Evolutionary conservation across 768 basidiomycete species (phyloP), one percentile per base, ranked within the genome.

Genomic region (Coprinopsis strossmayeri): DNA sequence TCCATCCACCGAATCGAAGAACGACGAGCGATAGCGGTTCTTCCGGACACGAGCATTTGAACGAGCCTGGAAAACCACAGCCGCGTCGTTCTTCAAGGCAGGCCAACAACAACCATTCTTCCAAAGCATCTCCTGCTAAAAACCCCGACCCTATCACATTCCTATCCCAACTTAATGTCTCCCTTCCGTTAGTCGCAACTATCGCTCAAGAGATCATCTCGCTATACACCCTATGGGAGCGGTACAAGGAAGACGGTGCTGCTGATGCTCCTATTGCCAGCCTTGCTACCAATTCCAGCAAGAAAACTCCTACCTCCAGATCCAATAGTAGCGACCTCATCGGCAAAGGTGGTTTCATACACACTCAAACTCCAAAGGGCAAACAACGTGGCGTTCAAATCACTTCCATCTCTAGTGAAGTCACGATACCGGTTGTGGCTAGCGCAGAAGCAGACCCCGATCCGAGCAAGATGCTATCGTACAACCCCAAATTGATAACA

Each of bases 121-220:
- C 49, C 70, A 79, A 58, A 46, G 13, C 48, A 41, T 3, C 15
- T 64, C 69, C 21, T 76, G 77, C 55, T 79, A 81, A 57, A 87
- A 78, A 78, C 54, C 81, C 81, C 55, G 89, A 94, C 60, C 74
- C 87, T 2, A 72, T 94, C 50, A 70, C 78, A 3, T 98, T 96
- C 64, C 78, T 99, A 50, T 81, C 93, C 0, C 81, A 80, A 2
- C 75, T 99, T 15, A 88, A 93, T 66, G 82, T 97, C 49, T 91
- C 85, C 43, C 74, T 94, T 55, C 74, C 86, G 1, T 76, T 87
- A 49, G 68, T 99, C 34, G 80, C 90, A 23, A 83, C 87, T 34
- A 84, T 96, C 57, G 79, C 86, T 0, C 94, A 97, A 60, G 90
- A 98, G 67, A 90, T 98, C 54, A 75, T 97, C 46, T 80, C 87